Conservation (phyloP, 2,329 filamentous ascomycete genomes). For the Neobulgaria alba region DNA sequence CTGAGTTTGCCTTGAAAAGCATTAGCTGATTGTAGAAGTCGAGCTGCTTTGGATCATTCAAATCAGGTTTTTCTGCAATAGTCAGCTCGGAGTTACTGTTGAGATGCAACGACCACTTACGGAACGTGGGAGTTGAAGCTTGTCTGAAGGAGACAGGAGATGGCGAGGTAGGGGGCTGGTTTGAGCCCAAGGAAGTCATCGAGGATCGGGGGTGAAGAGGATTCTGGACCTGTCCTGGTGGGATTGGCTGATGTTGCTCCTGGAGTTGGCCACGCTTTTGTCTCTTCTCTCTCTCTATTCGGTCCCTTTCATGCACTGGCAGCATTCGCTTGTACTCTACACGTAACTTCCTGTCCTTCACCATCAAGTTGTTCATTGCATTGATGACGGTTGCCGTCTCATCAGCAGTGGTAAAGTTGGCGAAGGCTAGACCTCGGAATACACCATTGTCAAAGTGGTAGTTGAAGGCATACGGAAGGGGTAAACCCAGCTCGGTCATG, state of each 20-base stretch:
- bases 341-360: conserved; percentile 86
- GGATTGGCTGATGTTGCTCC: conserved; percentile 81
- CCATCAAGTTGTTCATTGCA: conserved; percentile 87
- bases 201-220: conserved; percentile 79
- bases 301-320: conserved; percentile 83
- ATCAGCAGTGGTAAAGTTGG: conserved; percentile 93
- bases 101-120: no score
- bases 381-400: conserved; percentile 92
- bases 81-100: conserved; percentile 6
- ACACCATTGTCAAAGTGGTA: conserved; percentile 99
- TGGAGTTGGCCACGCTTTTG: conserved; percentile 93
- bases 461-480: conserved; percentile 96
- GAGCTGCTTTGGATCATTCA: conserved; percentile 84
- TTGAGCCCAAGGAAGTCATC: conserved; percentile 62
- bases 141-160: conserved; percentile 27
- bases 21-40: conserved; percentile 85
- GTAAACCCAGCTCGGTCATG: conserved; percentile 91
- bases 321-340: conserved; percentile 99
- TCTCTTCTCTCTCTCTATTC: conserved; percentile 94
- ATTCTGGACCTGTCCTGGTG: conserved; percentile 25
- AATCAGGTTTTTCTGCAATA: conserved; percentile 51
- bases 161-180: conserved; percentile 43
- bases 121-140: background rate
- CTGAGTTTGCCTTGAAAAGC: conserved; percentile 74
- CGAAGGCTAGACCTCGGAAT: conserved; percentile 91